Evolutionary conservation across 805 yeast species (phyloP).

Genomic region (Kazachstania africana): DNA sequence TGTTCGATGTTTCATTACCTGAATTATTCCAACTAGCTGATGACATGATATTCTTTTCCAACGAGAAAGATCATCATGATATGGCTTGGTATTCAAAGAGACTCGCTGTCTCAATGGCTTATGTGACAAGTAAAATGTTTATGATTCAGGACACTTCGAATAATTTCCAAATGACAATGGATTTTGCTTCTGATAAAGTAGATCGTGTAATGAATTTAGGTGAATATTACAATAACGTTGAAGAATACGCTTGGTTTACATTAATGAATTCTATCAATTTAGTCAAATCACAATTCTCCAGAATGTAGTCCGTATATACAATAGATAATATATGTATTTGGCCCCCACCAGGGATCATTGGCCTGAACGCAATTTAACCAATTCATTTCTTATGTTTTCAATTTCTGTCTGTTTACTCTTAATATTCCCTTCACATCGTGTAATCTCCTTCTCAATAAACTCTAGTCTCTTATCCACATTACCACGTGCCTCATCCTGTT

Average conservation of each 20-base stretch:
- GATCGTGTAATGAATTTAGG: constrained; percentile 44
- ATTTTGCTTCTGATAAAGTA: constrained; percentile 53
- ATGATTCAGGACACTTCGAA: constrained; percentile 64
- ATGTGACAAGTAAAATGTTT: constrained; percentile 65
- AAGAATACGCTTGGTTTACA: constrained; percentile 68
- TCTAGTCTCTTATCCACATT: constrained; percentile 86
- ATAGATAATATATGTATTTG: background rate
- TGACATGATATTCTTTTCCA: constrained; percentile 70
- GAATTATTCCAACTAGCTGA: constrained; percentile 71
- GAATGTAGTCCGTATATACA: constrained; percentile 1
- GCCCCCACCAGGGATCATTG: too few species aligned
- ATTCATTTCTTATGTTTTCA: constrained; percentile 47
- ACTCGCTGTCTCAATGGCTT: constrained; percentile 53
- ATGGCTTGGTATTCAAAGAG: constrained; percentile 92
- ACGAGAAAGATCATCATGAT: constrained; percentile 61
- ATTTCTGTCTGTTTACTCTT: constrained; percentile 41
- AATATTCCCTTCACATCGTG: constrained; percentile 63
- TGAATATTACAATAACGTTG: constrained; percentile 47
- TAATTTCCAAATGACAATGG: constrained; percentile 43
- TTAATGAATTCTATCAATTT: constrained; percentile 52
- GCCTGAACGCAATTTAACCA: constrained; percentile 36
- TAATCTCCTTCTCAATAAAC: constrained; percentile 70
- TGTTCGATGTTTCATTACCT: constrained; percentile 38
- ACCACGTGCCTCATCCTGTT: constrained; percentile 62
- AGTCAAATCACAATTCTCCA: constrained; percentile 53